Base-by-base conservation (phyloP, 768 basidiomycete species). In the Phlegmacium glaucopus region DNA sequence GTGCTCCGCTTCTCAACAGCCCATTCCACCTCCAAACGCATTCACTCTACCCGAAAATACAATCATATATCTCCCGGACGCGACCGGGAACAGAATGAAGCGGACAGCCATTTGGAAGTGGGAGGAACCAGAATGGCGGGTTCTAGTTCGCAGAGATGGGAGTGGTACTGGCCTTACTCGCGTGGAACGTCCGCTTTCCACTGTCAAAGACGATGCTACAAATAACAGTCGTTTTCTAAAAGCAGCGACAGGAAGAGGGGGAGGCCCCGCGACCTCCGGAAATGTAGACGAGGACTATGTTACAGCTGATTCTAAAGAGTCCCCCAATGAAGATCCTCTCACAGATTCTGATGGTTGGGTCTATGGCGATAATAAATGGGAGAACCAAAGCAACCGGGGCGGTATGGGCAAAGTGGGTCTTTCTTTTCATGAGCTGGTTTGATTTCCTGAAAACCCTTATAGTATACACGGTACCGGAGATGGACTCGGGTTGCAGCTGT, bases 301-400 rank as follows among this genome's bases (percentile, higher is more conserved):
- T 22, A 22, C 22, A 22, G 22, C 22, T 22, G 58, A 57, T 41
- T 35, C 50, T 8, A 53, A 34, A n/a, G 63, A 70, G 7, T 62
- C 62, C 2, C 66, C 67, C 12, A 75, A 76, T 2, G 79, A 81
- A 44, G 79, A 83, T 37, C 67, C 71, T 25, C 61, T 69, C 30
- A 95, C 93, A 1, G 94, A 97, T 61, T 61, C 74, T 4, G 91
- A 94, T 50, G 94, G 94, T 4, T 97, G 94, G 94, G 78, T 93
- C 6, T 96, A 93, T 58, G 87, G 84, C 2, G 94, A 94, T 56
- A 97, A 97, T 64, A 95, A 96, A 63, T 97, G 94, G 94, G 93
- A 96, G 60, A 76, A 71, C 15, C 72, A 78, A 38, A 83, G 81
- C 45, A 71, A 72, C 46, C 87, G 84, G 55, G 90, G 90, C 40